phyloP scores from a whole-genome alignment of 257 asterid genomes.

The Solanum commersonii region DNA sequence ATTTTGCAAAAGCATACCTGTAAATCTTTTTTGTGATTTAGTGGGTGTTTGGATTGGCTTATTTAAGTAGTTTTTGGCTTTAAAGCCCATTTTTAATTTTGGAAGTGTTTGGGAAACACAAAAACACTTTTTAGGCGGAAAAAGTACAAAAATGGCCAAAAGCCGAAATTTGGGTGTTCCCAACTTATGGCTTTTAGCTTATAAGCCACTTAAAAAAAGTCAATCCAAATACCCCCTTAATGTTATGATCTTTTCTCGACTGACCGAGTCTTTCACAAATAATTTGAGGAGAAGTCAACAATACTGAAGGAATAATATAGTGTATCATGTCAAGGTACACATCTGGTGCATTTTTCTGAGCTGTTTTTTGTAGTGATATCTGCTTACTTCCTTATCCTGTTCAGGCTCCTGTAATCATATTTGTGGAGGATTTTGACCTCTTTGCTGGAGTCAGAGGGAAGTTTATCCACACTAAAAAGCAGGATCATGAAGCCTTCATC shows the following conservation, averaged over 20 bases:
- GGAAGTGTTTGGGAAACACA: background rate
- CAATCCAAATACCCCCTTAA: background rate
- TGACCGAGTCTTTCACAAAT: background rate
- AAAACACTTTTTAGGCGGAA: background rate
- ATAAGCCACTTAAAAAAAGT: background rate
- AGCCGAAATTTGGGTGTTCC: background rate
- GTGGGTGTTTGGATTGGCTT: background rate
- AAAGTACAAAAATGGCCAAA: background rate
- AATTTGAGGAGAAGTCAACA: background rate
- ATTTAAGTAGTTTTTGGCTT: background rate
- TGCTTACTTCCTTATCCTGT: slow-evolving; percentile 9
- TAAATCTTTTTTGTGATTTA: background rate
- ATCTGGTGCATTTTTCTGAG: background rate
- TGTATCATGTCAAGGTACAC: background rate
- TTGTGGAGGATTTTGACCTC: slow-evolving; percentile 96
- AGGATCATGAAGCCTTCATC: slow-evolving; percentile 96
- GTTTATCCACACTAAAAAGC: slow-evolving; percentile 78
- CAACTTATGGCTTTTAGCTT: background rate
- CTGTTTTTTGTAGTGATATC: slow-evolving; percentile 12
- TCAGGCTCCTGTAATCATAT: slow-evolving; percentile 97
- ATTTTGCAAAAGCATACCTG: background rate
- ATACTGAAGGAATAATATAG: background rate
- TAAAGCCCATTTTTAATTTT: background rate
- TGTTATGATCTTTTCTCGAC: background rate
- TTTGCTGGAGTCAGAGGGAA: slow-evolving; percentile 98